Percentiles rank a stretch among this genome's conserved stretches.
phyloP scores from a whole-genome alignment of 1,284 basidiomycete genomes.

The Chalciporus sp. region DNA sequence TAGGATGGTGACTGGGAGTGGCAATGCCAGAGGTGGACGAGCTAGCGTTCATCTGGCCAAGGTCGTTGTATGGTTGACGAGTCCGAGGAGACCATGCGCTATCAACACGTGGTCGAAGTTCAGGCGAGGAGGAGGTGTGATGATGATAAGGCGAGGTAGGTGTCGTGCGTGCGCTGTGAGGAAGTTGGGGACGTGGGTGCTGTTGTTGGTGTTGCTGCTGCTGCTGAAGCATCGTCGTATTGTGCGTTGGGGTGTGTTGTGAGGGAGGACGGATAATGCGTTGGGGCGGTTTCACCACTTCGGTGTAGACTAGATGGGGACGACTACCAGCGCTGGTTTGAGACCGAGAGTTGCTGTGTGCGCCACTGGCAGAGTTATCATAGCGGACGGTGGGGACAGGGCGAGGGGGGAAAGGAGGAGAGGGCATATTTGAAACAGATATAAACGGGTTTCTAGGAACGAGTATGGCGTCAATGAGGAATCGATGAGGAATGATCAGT shows the following conservation, averaged over 20 bases:
- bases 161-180: slow-evolving; percentile 12
- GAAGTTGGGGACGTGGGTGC: slow-evolving; percentile 8
- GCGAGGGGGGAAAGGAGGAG: slow-evolving; percentile 24
- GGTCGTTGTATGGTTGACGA: background rate
- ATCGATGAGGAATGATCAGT: too few relatives aligned
- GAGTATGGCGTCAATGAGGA: too few relatives aligned
- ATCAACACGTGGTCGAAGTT: slow-evolving; percentile 25
- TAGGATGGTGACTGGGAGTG: background rate
- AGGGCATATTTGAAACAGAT: slow-evolving; percentile 16
- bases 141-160: slow-evolving; percentile 20
- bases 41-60: background rate
- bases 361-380: slow-evolving; percentile 4
- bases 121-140: slow-evolving; percentile 29
- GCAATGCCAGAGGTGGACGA: slow-evolving; percentile 11
- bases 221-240: slow-evolving; percentile 5
- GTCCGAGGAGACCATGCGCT: slow-evolving; percentile 26
- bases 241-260: background rate
- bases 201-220: background rate
- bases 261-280: slow-evolving; percentile 24
- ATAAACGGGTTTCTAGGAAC: too few relatives aligned
- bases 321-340: slow-evolving; percentile 1
- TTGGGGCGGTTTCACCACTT: slow-evolving; percentile 14
- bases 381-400: slow-evolving; percentile 9
- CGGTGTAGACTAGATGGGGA: slow-evolving; percentile 5
- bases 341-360: slow-evolving; percentile 2